These are phyloP conservation scores for Mycotypha africana DNA, from an alignment of 371 early-diverging fungal species.

Conservation along the genomic window DNA sequence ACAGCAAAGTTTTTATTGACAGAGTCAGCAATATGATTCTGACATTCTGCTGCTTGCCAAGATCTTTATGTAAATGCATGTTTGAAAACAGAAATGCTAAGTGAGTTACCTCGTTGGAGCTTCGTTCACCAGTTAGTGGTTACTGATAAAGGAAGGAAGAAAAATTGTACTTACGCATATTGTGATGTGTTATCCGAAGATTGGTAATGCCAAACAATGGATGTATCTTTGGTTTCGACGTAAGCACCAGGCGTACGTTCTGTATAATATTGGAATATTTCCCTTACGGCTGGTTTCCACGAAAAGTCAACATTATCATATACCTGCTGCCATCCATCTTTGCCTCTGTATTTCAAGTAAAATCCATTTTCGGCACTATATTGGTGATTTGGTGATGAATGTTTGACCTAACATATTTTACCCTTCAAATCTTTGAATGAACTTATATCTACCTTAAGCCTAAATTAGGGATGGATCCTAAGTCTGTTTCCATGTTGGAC, in stretches of 20 bases:
- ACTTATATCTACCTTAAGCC: slow-evolving; percentile 60
- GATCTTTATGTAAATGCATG: slow-evolving; percentile 25
- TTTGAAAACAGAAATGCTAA: no score
- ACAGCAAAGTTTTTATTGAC: slow-evolving; percentile 83
- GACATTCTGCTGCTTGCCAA: slow-evolving; percentile 90
- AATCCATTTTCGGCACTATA: slow-evolving; percentile 84
- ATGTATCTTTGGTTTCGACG: slow-evolving; percentile 72
- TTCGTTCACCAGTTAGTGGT: no score
- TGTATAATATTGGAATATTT: slow-evolving; percentile 83
- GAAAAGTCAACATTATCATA: slow-evolving; percentile 71
- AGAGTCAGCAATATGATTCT: slow-evolving; percentile 83
- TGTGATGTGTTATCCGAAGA: not conserved
- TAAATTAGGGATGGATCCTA: slow-evolving; percentile 66
- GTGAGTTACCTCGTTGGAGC: no score
- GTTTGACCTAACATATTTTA: no score
- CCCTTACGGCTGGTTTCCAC: slow-evolving; percentile 79
- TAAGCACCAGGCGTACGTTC: slow-evolving; percentile 86
- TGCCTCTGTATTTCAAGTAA: slow-evolving; percentile 67
- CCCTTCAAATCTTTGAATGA: no score
- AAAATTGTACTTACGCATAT: not conserved
- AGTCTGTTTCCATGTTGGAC: slow-evolving; percentile 62
- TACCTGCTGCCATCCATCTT: slow-evolving; percentile 75
- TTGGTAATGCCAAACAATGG: slow-evolving; percentile 82
- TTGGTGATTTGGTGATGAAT: not conserved
- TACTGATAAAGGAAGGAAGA: no score